Percentiles rank a stretch among this genome's conserved stretches.
Evolutionary conservation across 2,329 filamentous ascomycete species (phyloP).

Genomic region (Colletotrichum cordylinicola): DNA sequence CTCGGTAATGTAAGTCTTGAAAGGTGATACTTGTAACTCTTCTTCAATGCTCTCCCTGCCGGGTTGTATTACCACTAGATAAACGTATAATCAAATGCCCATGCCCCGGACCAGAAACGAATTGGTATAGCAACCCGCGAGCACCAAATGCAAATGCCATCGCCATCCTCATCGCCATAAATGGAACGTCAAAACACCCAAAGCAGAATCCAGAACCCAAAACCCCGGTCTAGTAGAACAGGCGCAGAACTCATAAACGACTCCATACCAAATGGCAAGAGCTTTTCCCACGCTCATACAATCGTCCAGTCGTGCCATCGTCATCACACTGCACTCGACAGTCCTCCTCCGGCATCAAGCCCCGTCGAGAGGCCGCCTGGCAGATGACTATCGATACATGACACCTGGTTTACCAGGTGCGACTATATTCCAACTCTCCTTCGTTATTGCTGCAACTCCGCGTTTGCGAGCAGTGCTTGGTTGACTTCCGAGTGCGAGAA

Average conservation of each 20-base stretch:
- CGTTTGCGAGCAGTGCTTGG: slow-evolving; percentile 36
- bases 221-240: slow-evolving; percentile 15
- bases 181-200: slow-evolving; percentile 12
- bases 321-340: slow-evolving; percentile 20
- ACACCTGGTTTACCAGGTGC: slow-evolving; percentile 16
- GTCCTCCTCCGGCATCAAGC: slow-evolving; percentile 18
- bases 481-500: slow-evolving; percentile 42
- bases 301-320: slow-evolving; percentile 25
- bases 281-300: slow-evolving; percentile 22
- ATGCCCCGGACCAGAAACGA: slow-evolving; percentile 13
- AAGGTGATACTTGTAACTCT: neutral
- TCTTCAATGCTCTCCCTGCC: slow-evolving; percentile 3
- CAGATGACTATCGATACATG: slow-evolving; percentile 16
- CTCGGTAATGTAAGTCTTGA: neutral
- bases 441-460: slow-evolving; percentile 31
- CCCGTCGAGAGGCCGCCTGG: neutral
- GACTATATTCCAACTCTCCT: neutral
- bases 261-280: neutral
- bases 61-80: slow-evolving; percentile 22
- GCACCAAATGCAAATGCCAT: slow-evolving; percentile 19
- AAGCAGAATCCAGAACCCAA: neutral
- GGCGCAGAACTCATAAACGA: slow-evolving; percentile 1
- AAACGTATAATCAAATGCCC: slow-evolving; percentile 15
- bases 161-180: slow-evolving; percentile 10
- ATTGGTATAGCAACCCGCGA: slow-evolving; percentile 19